These are phyloP conservation scores for Coniochaeta ligniaria DNA, from an alignment of 2,329 filamentous ascomycete species.

Conservation along the genomic window DNA sequence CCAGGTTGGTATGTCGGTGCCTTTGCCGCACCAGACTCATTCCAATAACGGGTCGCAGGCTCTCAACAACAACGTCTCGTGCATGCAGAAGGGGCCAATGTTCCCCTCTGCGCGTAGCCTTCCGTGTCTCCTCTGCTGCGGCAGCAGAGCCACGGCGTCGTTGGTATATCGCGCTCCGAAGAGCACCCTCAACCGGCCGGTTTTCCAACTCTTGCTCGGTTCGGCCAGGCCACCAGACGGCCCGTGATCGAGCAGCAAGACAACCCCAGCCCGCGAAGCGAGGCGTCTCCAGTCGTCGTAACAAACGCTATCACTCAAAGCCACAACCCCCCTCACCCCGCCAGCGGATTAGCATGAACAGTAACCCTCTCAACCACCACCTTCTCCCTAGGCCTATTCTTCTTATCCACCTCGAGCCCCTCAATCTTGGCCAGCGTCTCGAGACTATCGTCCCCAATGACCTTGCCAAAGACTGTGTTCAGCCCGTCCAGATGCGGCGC, in stretches of 20 bases:
- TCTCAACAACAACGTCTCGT: neutral
- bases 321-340: constrained; percentile 34
- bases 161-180: no score
- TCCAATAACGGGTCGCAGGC: neutral
- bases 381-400: constrained; percentile 62
- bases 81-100: neutral
- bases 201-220: no score
- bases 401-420: constrained; percentile 66
- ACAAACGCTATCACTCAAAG: no score
- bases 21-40: neutral
- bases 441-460: constrained; percentile 58
- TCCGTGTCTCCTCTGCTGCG: no score
- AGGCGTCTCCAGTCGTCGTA: no score
- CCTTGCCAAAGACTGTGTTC: constrained; percentile 76
- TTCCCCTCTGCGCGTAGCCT: no score
- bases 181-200: no score
- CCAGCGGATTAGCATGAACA: constrained; percentile 74
- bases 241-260: no score
- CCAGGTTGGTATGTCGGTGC: neutral
- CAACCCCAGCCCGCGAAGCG: no score
- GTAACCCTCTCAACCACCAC: constrained; percentile 62
- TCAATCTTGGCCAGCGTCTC: constrained; percentile 66
- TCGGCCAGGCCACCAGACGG: no score
- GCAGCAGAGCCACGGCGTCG: no score
- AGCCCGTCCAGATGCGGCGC: constrained; percentile 76